Conservation (phyloP, 306 rosid genomes). For the Fragaria vesca region DNA sequence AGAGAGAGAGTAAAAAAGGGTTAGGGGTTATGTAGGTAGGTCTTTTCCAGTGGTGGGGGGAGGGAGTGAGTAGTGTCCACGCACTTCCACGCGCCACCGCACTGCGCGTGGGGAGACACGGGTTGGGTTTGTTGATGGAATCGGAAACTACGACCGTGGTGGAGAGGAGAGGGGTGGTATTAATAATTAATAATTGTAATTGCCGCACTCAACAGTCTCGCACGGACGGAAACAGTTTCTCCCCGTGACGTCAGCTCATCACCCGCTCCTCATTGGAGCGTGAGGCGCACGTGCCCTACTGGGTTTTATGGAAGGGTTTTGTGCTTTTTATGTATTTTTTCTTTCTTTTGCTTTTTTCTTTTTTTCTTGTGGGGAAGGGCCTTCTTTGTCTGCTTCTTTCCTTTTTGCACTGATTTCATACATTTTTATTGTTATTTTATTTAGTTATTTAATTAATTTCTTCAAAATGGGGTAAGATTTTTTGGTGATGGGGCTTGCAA, state of each 20-base stretch:
- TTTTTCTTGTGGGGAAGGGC: constrained; percentile 45
- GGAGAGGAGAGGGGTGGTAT: too few species aligned
- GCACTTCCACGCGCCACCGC: too few species aligned
- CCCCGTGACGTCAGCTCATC: constrained; percentile 27
- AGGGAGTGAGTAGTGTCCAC: neutral
- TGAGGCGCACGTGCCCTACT: constrained; percentile 40
- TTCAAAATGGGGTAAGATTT: constrained; percentile 4
- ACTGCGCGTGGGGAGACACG: too few species aligned
- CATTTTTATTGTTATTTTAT: neutral
- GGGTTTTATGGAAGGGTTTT: neutral
- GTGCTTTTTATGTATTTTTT: neutral
- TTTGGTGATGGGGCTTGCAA: constrained; percentile 7
- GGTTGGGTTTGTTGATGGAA: too few species aligned
- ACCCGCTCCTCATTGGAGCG: constrained; percentile 54
- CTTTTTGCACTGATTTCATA: constrained; percentile 7
- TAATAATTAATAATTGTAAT: too few species aligned
- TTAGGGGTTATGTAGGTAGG: neutral
- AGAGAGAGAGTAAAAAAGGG: constrained; percentile 9
- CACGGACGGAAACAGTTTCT: constrained; percentile 33
- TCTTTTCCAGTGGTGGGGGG: neutral
- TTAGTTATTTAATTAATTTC: neutral
- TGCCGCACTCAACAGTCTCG: too few species aligned
- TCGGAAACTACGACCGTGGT: too few species aligned
- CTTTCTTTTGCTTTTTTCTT: neutral
- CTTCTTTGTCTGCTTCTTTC: constrained; percentile 47